Conservation (phyloP, 306 rosid species). For the Hippophae gyantsensis region DNA sequence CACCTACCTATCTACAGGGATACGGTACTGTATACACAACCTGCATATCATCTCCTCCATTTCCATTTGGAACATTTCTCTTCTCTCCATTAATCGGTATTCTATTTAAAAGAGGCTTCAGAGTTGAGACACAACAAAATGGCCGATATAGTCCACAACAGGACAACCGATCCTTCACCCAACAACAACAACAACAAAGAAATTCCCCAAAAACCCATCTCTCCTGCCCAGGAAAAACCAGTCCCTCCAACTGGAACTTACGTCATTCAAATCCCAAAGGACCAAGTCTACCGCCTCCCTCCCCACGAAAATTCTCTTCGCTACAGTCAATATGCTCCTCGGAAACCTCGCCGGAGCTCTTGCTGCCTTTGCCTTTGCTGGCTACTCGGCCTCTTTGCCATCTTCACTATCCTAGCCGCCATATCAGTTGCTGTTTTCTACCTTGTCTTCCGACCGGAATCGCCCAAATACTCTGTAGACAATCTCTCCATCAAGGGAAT, state of each 20-base stretch:
- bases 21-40: no score
- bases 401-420: conserved; percentile 29
- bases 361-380: conserved; percentile 30
- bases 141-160: no score
- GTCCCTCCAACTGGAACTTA: conserved; percentile 53
- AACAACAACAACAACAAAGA: no score
- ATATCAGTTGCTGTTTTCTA: conserved; percentile 41
- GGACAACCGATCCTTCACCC: no score
- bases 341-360: conserved; percentile 18
- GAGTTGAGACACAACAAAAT: no score
- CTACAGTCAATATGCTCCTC: conserved; percentile 31
- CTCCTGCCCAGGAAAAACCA: conserved; percentile 22
- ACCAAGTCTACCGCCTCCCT: conserved; percentile 68
- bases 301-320: conserved; percentile 61
- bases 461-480: conserved; percentile 45
- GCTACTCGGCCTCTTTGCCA: conserved; percentile 22
- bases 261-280: conserved; percentile 63
- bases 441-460: conserved; percentile 46
- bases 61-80: no score
- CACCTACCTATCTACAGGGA: no score
- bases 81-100: no score
- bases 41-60: no score
- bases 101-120: no score
- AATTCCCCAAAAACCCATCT: neutral
- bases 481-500: conserved; percentile 34